Conservation (phyloP, 805 yeast genomes). For the Crinitomyces ghanaensis region DNA sequence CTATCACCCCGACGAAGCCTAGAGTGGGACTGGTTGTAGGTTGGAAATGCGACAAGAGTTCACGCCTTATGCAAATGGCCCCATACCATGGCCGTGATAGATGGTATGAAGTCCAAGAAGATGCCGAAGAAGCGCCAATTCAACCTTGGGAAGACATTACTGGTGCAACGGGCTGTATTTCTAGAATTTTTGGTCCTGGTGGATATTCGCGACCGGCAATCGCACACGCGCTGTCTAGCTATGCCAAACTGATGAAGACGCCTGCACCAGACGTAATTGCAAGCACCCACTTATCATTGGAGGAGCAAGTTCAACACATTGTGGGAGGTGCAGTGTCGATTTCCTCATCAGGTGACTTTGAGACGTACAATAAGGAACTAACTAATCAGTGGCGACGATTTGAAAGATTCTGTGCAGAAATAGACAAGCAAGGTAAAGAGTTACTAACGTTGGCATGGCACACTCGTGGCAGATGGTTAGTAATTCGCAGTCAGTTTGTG, state of each 20-base stretch:
- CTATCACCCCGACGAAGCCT: constrained; percentile 17
- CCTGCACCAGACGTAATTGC: constrained; percentile 7
- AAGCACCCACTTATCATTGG: constrained; percentile 18
- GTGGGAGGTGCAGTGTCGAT: constrained; percentile 25
- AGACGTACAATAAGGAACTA: constrained; percentile 29
- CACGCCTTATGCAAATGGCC: constrained; percentile 3
- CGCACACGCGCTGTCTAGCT: constrained; percentile 41
- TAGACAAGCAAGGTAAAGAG: constrained; percentile 49
- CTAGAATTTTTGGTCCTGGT: constrained; percentile 39
- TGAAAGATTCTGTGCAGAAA: constrained; percentile 61
- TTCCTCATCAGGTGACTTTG: constrained; percentile 18
- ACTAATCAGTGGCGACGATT: constrained; percentile 55
- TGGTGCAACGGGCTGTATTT: too few relatives aligned
- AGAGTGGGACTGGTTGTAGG: constrained; percentile 32
- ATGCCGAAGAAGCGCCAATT: constrained; percentile 1
- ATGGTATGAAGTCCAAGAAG: too few relatives aligned
- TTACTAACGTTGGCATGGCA: constrained; percentile 41
- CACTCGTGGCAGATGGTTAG: too few relatives aligned
- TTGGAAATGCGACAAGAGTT: constrained; percentile 54
- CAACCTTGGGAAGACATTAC: too few relatives aligned
- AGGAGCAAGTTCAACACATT: constrained; percentile 25
- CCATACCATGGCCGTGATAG: too few relatives aligned
- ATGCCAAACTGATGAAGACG: constrained; percentile 29
- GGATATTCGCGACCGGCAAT: constrained; percentile 39
- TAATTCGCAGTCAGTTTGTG: too few relatives aligned